Evolutionary conservation across 805 yeast genomes (phyloP).

Genomic region (Spathaspora arborariae): DNA sequence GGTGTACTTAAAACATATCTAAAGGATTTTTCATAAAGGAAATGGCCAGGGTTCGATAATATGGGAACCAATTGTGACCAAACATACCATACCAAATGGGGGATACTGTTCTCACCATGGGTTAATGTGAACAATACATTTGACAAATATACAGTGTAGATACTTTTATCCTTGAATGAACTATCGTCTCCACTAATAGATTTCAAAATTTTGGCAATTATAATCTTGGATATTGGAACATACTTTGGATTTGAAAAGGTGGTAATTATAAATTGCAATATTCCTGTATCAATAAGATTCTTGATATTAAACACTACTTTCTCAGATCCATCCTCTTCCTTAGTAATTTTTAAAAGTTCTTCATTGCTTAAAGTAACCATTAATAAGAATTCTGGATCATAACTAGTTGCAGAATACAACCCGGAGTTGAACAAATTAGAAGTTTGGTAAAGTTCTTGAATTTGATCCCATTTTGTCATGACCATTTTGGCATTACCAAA

Average conservation of each 20-base stretch:
- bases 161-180: constrained; percentile 50
- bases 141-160: constrained; percentile 52
- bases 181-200: constrained; percentile 29
- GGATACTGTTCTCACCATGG: constrained; percentile 14
- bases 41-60: constrained; percentile 66
- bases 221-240: constrained; percentile 34
- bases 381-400: constrained; percentile 72
- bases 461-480: constrained; percentile 19
- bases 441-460: constrained; percentile 22
- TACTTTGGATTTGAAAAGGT: constrained; percentile 38
- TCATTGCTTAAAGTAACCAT: constrained; percentile 59
- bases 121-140: constrained; percentile 38
- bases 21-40: constrained; percentile 65
- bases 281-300: constrained; percentile 51
- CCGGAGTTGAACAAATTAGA: constrained; percentile 13
- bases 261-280: constrained; percentile 49
- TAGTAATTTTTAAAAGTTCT: constrained; percentile 46
- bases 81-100: constrained; percentile 52
- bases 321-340: constrained; percentile 14
- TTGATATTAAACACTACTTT: constrained; percentile 46
- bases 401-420: constrained; percentile 29
- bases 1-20: constrained; percentile 64
- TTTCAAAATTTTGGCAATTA: constrained; percentile 43
- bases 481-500: background rate
- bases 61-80: constrained; percentile 56